These are phyloP conservation scores for Beta macrorhiza DNA, from an alignment of 179 eudicot genomes.

Conservation along the genomic window DNA sequence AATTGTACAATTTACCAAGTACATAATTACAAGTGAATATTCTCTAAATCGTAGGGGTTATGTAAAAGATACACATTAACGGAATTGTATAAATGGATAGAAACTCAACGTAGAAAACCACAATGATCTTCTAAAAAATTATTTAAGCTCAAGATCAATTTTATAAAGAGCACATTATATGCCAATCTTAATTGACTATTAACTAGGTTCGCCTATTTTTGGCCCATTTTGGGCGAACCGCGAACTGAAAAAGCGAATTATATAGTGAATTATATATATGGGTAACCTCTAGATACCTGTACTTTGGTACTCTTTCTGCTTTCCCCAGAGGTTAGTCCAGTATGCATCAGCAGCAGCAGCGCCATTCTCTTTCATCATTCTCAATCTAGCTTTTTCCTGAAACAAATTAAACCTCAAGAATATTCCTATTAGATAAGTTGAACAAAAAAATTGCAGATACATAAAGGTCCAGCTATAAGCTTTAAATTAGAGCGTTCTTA, in stretches of 20 bases:
- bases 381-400: slow-evolving; percentile 75
- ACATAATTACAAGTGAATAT: no score
- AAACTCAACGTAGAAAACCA: no score
- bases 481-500: slow-evolving; percentile 31
- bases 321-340: slow-evolving; percentile 84
- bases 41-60: no score
- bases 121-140: neutral
- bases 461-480: neutral
- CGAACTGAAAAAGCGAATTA: no score
- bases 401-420: slow-evolving; percentile 8
- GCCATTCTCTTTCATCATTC: slow-evolving; percentile 73
- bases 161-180: neutral
- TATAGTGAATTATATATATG: neutral
- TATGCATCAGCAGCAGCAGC: slow-evolving; percentile 47
- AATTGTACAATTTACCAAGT: no score
- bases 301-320: slow-evolving; percentile 44
- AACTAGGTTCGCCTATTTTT: no score
- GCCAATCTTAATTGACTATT: neutral
- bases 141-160: neutral
- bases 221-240: no score
- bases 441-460: neutral
- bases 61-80: no score
- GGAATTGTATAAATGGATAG: no score
- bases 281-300: slow-evolving; percentile 43
- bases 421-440: neutral